Evolutionary conservation across 768 basidiomycete species (phyloP), one percentile per base, ranked within the genome.

Genomic region (Grammothele lineata): DNA sequence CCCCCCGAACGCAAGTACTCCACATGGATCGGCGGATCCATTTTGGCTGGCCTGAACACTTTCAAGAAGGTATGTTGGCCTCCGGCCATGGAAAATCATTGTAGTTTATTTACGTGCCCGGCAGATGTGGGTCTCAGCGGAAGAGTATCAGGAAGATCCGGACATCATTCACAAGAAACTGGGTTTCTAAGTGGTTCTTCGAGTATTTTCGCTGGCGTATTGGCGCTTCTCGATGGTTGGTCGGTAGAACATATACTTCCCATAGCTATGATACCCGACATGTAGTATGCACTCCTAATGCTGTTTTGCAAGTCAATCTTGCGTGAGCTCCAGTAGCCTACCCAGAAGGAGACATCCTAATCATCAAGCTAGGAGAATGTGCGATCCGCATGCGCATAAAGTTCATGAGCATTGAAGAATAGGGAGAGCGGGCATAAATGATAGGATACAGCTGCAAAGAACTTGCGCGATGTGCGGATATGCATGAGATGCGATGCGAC

Each of bases 1-100:
- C 96, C 96, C 17, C 96, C 96, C n/a, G 96, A 99, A 69, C 84
- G 96, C 57, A 99, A 98, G 67, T 95, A 95, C 68, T 92, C 90
- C 26, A 92, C 91, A 37, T 94, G 91, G 91, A 93, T 93, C 59
- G 95, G 96, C 43, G 96, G 96, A 5, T 94, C 91, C 47, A 99
- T 99, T 63, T 70, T 99, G 43, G 95, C 95, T 40, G 94, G 94
- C 32, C 66, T 99, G 52, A 93, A 82, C 56, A 96, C 96, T 27
- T 99, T 99, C 78, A 97, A 95, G 71, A 96, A 96, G 85, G 93
- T 87, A 47, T 45, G 62, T 24, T 30, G 41, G 37, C 4, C 21
- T 14, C 40, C 15, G n/a, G n/a, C 40, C 37, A 6, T 32, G 9
- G 15, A 25, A 21, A 26, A n/a, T 22, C 38, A 22, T n/a, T 52